phyloP scores from a whole-genome alignment of 805 yeast species.

The Myxozyma neotropica region DNA sequence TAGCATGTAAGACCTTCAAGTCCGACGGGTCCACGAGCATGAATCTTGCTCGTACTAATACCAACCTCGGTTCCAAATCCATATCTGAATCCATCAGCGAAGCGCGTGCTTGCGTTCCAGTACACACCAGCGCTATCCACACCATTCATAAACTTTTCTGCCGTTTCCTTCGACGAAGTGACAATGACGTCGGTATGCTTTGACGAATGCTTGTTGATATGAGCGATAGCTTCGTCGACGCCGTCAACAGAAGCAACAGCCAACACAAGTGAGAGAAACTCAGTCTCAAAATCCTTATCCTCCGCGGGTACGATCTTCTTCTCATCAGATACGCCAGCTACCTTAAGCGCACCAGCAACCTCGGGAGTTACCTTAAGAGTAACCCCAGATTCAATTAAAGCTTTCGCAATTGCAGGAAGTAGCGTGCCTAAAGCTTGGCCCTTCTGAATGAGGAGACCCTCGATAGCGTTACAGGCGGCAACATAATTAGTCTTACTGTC shows the following conservation, averaged over 20 bases:
- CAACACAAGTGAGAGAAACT: constrained; percentile 79
- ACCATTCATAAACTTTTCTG: constrained; percentile 77
- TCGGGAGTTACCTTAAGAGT: constrained; percentile 67
- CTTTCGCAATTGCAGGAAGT: constrained; percentile 37
- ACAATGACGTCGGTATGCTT: constrained; percentile 94
- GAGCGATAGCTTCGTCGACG: constrained; percentile 74
- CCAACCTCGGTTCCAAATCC: constrained; percentile 99
- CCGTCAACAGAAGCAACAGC: constrained; percentile 67
- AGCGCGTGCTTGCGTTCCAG: constrained; percentile 96
- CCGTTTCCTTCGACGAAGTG: constrained; percentile 70
- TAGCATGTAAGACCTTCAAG: constrained; percentile 94
- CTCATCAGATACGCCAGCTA: constrained; percentile 36
- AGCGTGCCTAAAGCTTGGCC: constrained; percentile 45
- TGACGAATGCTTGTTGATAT: constrained; percentile 89
- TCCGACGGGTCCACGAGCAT: constrained; percentile 98
- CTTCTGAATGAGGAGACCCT: constrained; percentile 71
- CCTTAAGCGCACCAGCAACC: constrained; percentile 37
- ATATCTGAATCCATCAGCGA: constrained; percentile 97
- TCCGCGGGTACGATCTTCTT: constrained; percentile 49
- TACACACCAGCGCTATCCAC: constrained; percentile 95
- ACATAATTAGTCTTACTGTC: constrained; percentile 96
- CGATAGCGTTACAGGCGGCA: constrained; percentile 98
- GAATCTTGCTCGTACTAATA: constrained; percentile 93
- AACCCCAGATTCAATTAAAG: constrained; percentile 66
- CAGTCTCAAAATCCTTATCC: constrained; percentile 75